Base-by-base conservation (phyloP, 495 filamentous ascomycete genomes). In the Clavariopsis aquatica region DNA sequence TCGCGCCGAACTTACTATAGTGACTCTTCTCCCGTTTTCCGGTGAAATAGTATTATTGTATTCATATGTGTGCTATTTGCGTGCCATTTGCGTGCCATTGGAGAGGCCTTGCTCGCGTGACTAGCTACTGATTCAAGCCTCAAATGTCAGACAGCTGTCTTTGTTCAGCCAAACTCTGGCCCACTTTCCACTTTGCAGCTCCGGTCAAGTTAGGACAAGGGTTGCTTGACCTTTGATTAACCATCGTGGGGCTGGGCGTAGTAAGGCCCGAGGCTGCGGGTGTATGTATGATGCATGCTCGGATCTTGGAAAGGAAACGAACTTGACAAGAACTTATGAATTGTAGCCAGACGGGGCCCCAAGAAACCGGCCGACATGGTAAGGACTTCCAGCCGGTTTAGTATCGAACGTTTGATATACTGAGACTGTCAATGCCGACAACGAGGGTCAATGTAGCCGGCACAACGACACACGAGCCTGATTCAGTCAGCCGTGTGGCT, bases 391-490 rank as follows among this genome's bases (percentile, higher is more conserved):
- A n/a, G n/a, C n/a, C n/a, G n/a, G n/a, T n/a, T n/a, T n/a, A n/a
- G n/a, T n/a, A n/a, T n/a, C n/a, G n/a, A n/a, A n/a, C n/a, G n/a
- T n/a, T n/a, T n/a, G n/a, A n/a, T 34, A 12, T 12, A 34, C 31
- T 34, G 31, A 34, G 31, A n/a, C n/a, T n/a, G n/a, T 34, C 12
- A 34, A 34, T 12, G 31, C 31, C 31, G 31, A 34, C 38, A 10
- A 43, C 15, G 12, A 17, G n/a, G 38, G 19, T 9, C 47, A 22
- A 23, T 22, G 4, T 15, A n/a, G 38, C 38, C n/a, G 8, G 54
- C 45, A 34, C 27, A 24, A 57, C 54, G 54, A 46, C 57, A 52
- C 43, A 46, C 57, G 57, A 60, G 45, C 57, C 52, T 46, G 29
- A 43, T 45, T 7, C 45, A 49, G n/a, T 29, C 13, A 2, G 8